Conservation (phyloP, 805 yeast genomes). For the Lipomyces orientalis region DNA sequence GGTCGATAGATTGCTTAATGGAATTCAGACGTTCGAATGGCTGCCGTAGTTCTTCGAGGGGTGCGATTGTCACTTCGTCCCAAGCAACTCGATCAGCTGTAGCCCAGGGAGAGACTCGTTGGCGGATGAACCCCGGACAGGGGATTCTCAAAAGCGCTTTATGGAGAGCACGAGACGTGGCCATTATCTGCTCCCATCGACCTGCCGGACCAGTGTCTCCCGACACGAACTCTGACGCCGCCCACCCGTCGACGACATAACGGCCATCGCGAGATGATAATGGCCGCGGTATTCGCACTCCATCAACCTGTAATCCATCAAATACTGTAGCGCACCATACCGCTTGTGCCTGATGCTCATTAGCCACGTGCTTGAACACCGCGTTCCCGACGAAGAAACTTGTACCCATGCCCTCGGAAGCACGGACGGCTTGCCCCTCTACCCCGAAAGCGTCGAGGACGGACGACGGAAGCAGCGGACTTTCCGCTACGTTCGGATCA, state of each 20-base stretch:
- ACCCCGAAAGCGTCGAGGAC: slow-evolving; percentile 3
- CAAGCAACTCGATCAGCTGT: slow-evolving; percentile 4
- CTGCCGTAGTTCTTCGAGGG: slow-evolving; percentile 1
- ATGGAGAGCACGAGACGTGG: slow-evolving; percentile 1
- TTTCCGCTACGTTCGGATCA: background rate
- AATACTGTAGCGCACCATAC: slow-evolving; percentile 3
- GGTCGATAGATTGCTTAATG: background rate
- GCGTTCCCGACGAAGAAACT: slow-evolving; percentile 4
- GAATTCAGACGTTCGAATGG: background rate
- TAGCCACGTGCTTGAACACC: slow-evolving; percentile 5
- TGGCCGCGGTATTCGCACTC: slow-evolving; percentile 9
- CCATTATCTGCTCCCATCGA: slow-evolving; percentile 3
- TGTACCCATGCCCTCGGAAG: background rate
- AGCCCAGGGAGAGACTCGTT: slow-evolving; percentile 7
- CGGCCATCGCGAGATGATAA: background rate
- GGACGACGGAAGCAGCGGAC: background rate
- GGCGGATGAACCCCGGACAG: slow-evolving; percentile 4
- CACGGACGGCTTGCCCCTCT: background rate
- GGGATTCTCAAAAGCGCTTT: background rate
- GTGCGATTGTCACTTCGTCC: slow-evolving; percentile 5
- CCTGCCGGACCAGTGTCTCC: background rate
- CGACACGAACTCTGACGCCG: background rate
- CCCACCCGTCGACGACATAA: slow-evolving; percentile 4
- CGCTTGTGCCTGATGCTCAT: background rate
- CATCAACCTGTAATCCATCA: slow-evolving; percentile 4